phyloP scores from a whole-genome alignment of 768 basidiomycete species.

The Xerocomus brunneocitrinus region DNA sequence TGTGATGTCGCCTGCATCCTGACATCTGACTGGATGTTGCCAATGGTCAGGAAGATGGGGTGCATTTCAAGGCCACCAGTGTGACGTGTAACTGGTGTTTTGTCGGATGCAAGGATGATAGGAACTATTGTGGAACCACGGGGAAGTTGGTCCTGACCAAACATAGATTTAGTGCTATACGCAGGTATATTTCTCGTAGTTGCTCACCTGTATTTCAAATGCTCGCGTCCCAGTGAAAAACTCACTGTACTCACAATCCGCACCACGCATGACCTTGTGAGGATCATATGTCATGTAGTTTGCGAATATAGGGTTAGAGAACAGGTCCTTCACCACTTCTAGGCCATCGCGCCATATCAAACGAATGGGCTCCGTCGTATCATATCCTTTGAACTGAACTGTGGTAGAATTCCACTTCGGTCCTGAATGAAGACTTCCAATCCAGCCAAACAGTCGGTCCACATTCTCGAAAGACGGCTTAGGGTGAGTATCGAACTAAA shows the following conservation, averaged over 20 bases:
- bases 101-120: constrained; percentile 16
- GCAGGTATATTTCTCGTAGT: too few relatives aligned
- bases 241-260: constrained; percentile 15
- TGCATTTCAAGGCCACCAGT: constrained; percentile 5
- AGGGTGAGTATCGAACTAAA: neutral
- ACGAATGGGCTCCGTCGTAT: constrained; percentile 8
- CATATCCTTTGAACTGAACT: neutral
- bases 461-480: constrained; percentile 18
- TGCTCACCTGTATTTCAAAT: constrained; percentile 20
- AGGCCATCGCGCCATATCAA: constrained; percentile 25
- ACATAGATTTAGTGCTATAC: neutral
- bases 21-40: constrained; percentile 5
- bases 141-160: neutral
- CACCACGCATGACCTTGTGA: constrained; percentile 2
- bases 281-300: constrained; percentile 22
- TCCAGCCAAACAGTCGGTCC: constrained; percentile 15
- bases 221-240: constrained; percentile 19
- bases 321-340: constrained; percentile 19
- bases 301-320: constrained; percentile 20
- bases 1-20: neutral
- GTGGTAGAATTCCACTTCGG: constrained; percentile 17
- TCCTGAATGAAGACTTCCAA: constrained; percentile 17
- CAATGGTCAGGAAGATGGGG: constrained; percentile 8
- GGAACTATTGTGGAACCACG: constrained; percentile 14
- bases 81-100: constrained; percentile 6